Conservation (phyloP, 202 grass and related monocot genomes). For the Carex arenaria region DNA sequence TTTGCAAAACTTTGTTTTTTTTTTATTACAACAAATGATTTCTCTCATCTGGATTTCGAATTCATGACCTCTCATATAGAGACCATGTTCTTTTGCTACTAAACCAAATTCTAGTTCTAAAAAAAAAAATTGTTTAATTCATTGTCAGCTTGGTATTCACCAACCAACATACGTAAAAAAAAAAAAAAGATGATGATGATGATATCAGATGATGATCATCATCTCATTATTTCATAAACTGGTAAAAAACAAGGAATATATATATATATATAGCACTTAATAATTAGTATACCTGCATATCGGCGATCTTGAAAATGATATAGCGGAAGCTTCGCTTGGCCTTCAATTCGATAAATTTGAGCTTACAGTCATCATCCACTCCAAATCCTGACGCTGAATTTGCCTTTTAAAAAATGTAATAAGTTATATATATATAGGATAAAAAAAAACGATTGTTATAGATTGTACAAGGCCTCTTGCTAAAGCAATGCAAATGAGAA, state of each 20-base stretch:
- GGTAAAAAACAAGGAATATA: background rate
- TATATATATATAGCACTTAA: no score
- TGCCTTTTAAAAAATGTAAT: conserved; percentile 29
- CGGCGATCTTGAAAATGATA: conserved; percentile 73
- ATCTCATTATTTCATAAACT: background rate
- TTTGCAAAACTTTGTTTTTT: no score
- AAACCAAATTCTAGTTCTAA: no score
- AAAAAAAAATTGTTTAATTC: no score
- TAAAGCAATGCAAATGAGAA: no score
- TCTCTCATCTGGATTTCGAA: no score
- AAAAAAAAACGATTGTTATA: background rate
- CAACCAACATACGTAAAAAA: no score
- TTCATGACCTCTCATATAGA: no score
- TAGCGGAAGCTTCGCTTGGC: conserved; percentile 52
- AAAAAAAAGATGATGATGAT: background rate
- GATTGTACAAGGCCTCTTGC: background rate
- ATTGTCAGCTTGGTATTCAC: no score
- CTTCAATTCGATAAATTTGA: conserved; percentile 65
- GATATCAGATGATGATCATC: background rate
- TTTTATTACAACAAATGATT: no score
- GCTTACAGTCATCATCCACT: conserved; percentile 67
- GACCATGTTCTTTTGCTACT: no score
- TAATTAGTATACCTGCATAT: conserved; percentile 44
- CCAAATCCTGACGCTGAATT: conserved; percentile 71
- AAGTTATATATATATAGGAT: background rate